Evolutionary conservation across 768 basidiomycete genomes (phyloP).

Genomic region (Boletus sp.): DNA sequence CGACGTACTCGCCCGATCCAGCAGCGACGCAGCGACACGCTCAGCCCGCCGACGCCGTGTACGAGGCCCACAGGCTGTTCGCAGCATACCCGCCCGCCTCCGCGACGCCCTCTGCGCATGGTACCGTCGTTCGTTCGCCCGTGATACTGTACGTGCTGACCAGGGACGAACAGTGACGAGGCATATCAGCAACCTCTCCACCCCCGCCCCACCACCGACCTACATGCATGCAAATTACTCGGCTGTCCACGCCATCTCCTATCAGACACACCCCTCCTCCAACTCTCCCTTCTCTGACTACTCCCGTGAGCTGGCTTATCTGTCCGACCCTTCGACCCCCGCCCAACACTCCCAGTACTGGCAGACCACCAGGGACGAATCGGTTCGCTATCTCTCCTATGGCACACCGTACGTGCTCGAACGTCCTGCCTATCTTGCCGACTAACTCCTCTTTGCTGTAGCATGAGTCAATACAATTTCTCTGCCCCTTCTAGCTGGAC

Average conservation of each 20-base stretch:
- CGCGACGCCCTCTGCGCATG: conserved; percentile 74
- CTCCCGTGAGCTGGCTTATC: conserved; percentile 56
- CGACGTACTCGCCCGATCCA: conserved; percentile 15
- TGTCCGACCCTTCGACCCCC: conserved; percentile 47
- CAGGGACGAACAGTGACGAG: conserved; percentile 51
- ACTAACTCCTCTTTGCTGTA: conserved; percentile 10
- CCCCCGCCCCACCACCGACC: conserved; percentile 59
- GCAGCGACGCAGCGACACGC: conserved; percentile 13
- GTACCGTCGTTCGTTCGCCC: conserved; percentile 35
- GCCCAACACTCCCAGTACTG: conserved; percentile 57
- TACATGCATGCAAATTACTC: conserved; percentile 52
- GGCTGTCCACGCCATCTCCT: conserved; percentile 24
- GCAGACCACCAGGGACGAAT: conserved; percentile 60
- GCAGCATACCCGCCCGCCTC: conserved; percentile 73
- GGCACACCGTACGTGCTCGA: conserved; percentile 44
- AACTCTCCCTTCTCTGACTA: conserved; percentile 69
- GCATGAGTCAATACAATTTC: conserved; percentile 30
- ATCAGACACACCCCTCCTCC: conserved; percentile 33
- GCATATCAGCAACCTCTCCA: conserved; percentile 60
- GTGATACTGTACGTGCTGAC: conserved; percentile 13
- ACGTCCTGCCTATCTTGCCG: background rate
- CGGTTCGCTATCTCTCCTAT: conserved; percentile 58
- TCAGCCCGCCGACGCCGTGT: conserved; percentile 47
- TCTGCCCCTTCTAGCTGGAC: conserved; percentile 41
- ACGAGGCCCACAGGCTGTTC: conserved; percentile 66